phyloP scores from a whole-genome alignment of 2,329 filamentous ascomycete genomes.

The Microthyrium microscopicum region DNA sequence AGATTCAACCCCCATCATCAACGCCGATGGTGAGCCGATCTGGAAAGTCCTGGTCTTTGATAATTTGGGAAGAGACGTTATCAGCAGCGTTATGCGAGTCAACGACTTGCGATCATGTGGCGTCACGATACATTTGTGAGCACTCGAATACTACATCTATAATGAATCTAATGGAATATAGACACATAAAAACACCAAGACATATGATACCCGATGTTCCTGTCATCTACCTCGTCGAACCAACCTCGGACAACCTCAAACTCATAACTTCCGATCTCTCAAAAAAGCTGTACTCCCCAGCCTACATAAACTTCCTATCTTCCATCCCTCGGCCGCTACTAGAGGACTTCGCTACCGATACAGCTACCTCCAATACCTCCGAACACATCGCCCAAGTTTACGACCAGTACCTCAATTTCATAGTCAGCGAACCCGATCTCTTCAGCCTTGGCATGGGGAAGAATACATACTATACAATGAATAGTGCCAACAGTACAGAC shows the following conservation, averaged over 20 bases:
- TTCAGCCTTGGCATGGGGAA: conserved; percentile 91
- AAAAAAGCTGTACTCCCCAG: conserved; percentile 76
- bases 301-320: conserved; percentile 93
- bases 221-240: conserved; percentile 91
- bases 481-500: conserved; percentile 80
- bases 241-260: conserved; percentile 63
- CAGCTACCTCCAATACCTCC: conserved; percentile 65
- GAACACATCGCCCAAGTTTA: conserved; percentile 85
- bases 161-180: conserved; percentile 12
- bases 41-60: conserved; percentile 98
- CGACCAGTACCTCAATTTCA: conserved; percentile 95
- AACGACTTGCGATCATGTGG: conserved; percentile 86
- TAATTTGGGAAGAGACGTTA: conserved; percentile 78
- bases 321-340: conserved; percentile 79
- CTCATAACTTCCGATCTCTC: conserved; percentile 73
- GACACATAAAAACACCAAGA: conserved; percentile 64
- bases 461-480: conserved; percentile 89
- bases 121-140: conserved; percentile 96
- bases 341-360: conserved; percentile 86
- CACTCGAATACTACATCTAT: conserved; percentile 28
- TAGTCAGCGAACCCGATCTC: conserved; percentile 85
- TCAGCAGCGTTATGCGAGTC: conserved; percentile 87
- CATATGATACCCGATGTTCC: conserved; percentile 93
- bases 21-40: conserved; percentile 77
- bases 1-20: conserved; percentile 62